These are phyloP conservation scores for Nakataea oryzae DNA, from an alignment of 2,329 filamentous ascomycete genomes.

Conservation along the genomic window DNA sequence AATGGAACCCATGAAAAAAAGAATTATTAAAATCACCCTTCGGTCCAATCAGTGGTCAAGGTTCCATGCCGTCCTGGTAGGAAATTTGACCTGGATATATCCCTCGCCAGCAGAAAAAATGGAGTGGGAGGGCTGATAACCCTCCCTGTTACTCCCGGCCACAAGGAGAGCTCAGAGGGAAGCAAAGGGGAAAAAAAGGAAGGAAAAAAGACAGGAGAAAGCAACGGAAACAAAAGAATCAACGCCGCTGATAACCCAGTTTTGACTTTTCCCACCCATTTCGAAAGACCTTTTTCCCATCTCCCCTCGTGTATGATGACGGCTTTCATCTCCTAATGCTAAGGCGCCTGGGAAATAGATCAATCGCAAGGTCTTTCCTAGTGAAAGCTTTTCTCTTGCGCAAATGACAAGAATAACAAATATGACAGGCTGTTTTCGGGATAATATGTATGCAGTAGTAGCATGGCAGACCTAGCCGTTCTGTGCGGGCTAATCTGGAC, in stretches of 20 bases:
- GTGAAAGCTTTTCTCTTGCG: not conserved
- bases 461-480: not conserved
- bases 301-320: not conserved
- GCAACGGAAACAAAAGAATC: not conserved
- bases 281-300: not conserved
- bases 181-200: not conserved
- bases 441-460: constrained; percentile 1
- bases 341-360: not conserved
- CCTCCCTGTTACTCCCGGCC: not conserved
- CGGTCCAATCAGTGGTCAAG: not conserved
- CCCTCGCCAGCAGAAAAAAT: not conserved
- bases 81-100: not conserved
- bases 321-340: not conserved
- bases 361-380: not conserved
- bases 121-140: not conserved
- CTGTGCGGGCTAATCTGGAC: not conserved
- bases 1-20: not conserved
- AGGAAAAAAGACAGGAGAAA: not conserved
- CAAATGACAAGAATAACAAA: not conserved
- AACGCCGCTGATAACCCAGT: not conserved
- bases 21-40: not conserved
- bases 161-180: not conserved
- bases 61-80: not conserved
- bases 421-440: constrained; percentile 1
- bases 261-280: not conserved